These are phyloP conservation scores for Voacanga thouarsii DNA, from an alignment of 257 asterid genomes.

Conservation along the genomic window DNA sequence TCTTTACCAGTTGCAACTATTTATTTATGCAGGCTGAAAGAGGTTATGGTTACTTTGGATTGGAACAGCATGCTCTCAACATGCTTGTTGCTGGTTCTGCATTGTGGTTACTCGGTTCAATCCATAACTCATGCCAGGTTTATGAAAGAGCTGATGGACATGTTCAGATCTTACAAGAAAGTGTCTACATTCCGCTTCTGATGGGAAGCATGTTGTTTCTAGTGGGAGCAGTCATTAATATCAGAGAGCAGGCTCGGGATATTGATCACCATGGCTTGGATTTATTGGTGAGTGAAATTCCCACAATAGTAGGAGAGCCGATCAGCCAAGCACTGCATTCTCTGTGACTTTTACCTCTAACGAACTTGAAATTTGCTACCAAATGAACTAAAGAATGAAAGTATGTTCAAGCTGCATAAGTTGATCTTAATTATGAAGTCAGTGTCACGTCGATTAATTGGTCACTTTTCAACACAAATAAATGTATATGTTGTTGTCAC, in stretches of 20 bases:
- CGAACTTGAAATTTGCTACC: background rate
- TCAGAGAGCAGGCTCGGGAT: slow-evolving; percentile 37
- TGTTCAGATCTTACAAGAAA: slow-evolving; percentile 71
- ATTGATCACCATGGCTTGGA: slow-evolving; percentile 46
- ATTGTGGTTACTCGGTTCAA: slow-evolving; percentile 80
- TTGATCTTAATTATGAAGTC: background rate
- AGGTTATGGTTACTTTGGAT: slow-evolving; percentile 29
- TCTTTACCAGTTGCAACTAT: background rate
- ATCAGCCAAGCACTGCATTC: background rate
- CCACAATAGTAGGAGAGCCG: background rate
- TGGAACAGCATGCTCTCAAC: slow-evolving; percentile 57
- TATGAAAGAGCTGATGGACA: slow-evolving; percentile 83
- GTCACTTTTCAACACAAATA: background rate
- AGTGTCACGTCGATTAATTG: background rate
- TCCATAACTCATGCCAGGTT: slow-evolving; percentile 79
- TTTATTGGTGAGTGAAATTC: slow-evolving; percentile 38
- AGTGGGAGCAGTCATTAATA: slow-evolving; percentile 55
- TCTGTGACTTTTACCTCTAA: background rate
- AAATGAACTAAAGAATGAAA: background rate
- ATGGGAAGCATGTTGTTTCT: slow-evolving; percentile 67
- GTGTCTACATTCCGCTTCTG: slow-evolving; percentile 70
- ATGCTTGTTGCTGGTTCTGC: slow-evolving; percentile 69
- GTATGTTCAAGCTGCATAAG: background rate
- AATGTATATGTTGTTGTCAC: background rate
- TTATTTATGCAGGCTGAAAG: slow-evolving; percentile 51